phyloP scores from a whole-genome alignment of 1,284 basidiomycete genomes.

The Sanghuangporus sanghuang region DNA sequence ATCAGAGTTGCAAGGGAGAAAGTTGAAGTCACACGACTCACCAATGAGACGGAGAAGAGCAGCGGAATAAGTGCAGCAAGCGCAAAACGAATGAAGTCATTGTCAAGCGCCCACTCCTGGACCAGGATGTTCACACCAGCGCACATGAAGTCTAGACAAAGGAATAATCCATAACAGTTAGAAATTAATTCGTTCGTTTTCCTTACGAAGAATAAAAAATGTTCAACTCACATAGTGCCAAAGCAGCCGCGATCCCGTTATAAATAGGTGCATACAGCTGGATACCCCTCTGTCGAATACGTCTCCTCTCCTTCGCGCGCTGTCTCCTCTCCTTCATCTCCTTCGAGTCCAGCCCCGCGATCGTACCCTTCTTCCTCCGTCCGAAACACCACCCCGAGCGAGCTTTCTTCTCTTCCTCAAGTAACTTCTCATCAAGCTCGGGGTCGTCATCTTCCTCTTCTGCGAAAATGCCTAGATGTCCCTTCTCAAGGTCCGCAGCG shows the following conservation, averaged over 20 bases:
- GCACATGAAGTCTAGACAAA: slow-evolving; percentile 38
- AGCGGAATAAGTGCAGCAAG: slow-evolving; percentile 63
- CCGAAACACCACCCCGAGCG: neutral
- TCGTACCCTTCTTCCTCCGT: neutral
- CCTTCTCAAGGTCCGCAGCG: slow-evolving; percentile 11
- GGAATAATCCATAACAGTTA: neutral
- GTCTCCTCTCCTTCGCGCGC: slow-evolving; percentile 1
- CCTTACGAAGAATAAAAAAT: slow-evolving; percentile 36
- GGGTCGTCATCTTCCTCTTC: slow-evolving; percentile 9
- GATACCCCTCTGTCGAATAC: slow-evolving; percentile 7
- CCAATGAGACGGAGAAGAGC: slow-evolving; percentile 64
- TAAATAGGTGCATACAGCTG: slow-evolving; percentile 73
- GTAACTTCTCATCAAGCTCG: slow-evolving; percentile 13
- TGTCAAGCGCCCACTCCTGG: slow-evolving; percentile 65
- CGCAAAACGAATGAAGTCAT: slow-evolving; percentile 55
- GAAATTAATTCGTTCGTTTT: neutral
- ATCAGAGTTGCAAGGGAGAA: neutral
- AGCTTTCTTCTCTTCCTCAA: neutral
- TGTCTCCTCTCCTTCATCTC: slow-evolving; percentile 7
- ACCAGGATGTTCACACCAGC: slow-evolving; percentile 54
- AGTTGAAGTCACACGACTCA: neutral
- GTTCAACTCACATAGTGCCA: slow-evolving; percentile 54
- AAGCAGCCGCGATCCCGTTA: slow-evolving; percentile 62
- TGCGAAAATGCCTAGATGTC: neutral
- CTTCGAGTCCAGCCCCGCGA: neutral